Conservation (phyloP, 257 asterid species). For the Petunia secreta region DNA sequence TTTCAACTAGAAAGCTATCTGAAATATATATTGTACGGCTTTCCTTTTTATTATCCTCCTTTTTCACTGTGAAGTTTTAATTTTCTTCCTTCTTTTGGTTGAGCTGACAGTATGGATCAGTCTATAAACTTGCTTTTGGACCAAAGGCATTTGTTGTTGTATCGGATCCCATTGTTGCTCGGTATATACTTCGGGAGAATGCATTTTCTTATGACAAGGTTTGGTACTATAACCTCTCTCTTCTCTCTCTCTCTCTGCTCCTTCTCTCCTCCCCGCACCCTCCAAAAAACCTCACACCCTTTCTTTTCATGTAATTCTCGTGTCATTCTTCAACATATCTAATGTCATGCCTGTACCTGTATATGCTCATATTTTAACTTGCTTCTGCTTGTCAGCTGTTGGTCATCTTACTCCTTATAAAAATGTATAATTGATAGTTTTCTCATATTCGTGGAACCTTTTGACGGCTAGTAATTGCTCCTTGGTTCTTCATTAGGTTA, state of each 20-base stretch:
- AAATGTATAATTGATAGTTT: background rate
- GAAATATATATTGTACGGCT: background rate
- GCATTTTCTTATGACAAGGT: conserved; percentile 97
- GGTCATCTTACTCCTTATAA: background rate
- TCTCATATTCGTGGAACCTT: conserved; percentile 6
- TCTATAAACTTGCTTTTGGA: conserved; percentile 96
- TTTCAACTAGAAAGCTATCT: background rate
- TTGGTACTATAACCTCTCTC: conserved; percentile 21
- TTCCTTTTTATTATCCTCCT: conserved; percentile 5
- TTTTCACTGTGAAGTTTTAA: conserved; percentile 24
- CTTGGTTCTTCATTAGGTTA: conserved; percentile 8
- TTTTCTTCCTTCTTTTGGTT: conserved; percentile 35
- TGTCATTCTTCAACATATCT: background rate
- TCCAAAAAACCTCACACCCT: background rate
- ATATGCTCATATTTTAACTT: conserved; percentile 1
- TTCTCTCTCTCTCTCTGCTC: background rate
- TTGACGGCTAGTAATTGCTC: conserved; percentile 18
- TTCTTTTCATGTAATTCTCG: background rate
- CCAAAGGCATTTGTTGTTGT: conserved; percentile 96
- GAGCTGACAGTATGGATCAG: conserved; percentile 81
- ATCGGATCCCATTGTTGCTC: conserved; percentile 92
- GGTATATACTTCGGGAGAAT: conserved; percentile 93
- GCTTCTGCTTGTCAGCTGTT: conserved; percentile 2
- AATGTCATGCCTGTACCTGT: conserved; percentile 24
- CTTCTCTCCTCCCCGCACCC: background rate